phyloP scores from a whole-genome alignment of 2,329 filamentous ascomycete species.

The Epichloe sp. region DNA sequence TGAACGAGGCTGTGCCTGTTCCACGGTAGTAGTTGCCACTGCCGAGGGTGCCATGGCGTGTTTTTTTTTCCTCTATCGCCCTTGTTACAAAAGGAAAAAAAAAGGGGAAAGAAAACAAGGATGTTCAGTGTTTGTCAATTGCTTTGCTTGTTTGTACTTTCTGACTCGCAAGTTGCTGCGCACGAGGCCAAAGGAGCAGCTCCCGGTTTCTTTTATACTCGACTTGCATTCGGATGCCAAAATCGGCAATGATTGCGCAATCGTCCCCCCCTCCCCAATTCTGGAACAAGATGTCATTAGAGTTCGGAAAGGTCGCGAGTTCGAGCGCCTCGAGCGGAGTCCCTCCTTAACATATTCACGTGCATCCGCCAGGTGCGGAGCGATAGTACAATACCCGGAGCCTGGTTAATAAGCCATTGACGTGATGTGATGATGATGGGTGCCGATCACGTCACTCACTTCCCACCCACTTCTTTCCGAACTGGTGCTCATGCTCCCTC shows the following conservation, averaged over 20 bases:
- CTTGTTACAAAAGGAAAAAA: neutral
- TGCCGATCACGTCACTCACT: conserved; percentile 10
- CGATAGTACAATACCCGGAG: neutral
- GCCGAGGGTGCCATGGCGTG: conserved; percentile 13
- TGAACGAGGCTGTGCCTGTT: conserved; percentile 3
- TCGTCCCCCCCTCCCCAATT: neutral
- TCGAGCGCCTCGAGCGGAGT: neutral
- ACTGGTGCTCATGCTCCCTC: neutral
- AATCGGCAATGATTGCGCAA: neutral
- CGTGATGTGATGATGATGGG: conserved; percentile 9
- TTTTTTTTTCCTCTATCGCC: neutral
- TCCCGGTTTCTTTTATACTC: neutral
- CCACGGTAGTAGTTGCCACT: conserved; percentile 5
- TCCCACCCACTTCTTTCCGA: neutral
- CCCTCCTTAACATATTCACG: neutral
- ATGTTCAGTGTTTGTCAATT: neutral
- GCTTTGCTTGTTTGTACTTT: neutral
- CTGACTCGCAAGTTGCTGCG: neutral
- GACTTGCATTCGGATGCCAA: neutral
- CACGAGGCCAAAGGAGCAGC: neutral
- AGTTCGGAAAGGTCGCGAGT: neutral
- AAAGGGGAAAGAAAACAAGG: rapidly evolving
- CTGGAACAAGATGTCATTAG: neutral
- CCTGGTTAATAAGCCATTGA: conserved; percentile 1
- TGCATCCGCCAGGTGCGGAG: rapidly evolving